A percentile compares a stretch with the other conserved stretches of the same genome.
Evolutionary conservation across 805 yeast genomes (phyloP).

Genomic region (Candida ortonii): DNA sequence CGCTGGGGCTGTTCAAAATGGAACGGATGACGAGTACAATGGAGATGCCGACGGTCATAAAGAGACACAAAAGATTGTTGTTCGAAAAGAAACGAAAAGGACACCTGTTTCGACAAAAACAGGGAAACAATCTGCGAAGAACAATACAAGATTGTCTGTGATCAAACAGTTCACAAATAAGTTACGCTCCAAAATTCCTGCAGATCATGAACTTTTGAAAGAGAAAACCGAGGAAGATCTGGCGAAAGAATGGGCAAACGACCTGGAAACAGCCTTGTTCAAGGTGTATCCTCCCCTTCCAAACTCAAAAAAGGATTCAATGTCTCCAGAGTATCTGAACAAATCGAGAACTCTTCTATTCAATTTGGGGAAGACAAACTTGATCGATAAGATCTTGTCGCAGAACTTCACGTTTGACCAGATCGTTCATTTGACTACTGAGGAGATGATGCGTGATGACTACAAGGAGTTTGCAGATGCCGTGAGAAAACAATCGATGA

Average conservation of each 20-base stretch:
- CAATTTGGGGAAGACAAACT: slow-evolving; percentile 56
- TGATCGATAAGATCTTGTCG: slow-evolving; percentile 56
- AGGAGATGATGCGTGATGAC: slow-evolving; percentile 70
- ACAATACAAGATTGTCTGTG: slow-evolving; percentile 46
- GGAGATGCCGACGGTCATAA: slow-evolving; percentile 7
- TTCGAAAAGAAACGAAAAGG: slow-evolving; percentile 5
- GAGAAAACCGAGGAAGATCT: slow-evolving; percentile 30
- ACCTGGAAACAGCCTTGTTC: slow-evolving; percentile 51
- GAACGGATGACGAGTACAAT: slow-evolving; percentile 14
- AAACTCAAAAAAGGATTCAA: slow-evolving; percentile 11
- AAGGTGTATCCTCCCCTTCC: slow-evolving; percentile 25
- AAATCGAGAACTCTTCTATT: slow-evolving; percentile 65
- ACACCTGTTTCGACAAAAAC: slow-evolving; percentile 11
- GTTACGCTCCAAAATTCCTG: slow-evolving; percentile 40
- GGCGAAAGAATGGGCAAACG: slow-evolving; percentile 45
- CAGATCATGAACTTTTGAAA: slow-evolving; percentile 23
- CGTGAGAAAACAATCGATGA: slow-evolving; percentile 65
- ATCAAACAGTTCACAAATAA: slow-evolving; percentile 48
- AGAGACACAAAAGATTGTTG: slow-evolving; percentile 10
- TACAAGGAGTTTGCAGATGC: slow-evolving; percentile 69
- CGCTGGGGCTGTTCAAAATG: slow-evolving; percentile 16
- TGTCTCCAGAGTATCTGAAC: slow-evolving; percentile 51
- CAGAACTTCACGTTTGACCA: slow-evolving; percentile 52
- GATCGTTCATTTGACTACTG: slow-evolving; percentile 63
- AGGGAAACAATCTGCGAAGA: slow-evolving; percentile 19